A percentile compares a stretch with the other conserved stretches of the same genome.
These are phyloP conservation scores for Didymella arachidicola DNA, from an alignment of 2,329 filamentous ascomycete species.

Conservation along the genomic window DNA sequence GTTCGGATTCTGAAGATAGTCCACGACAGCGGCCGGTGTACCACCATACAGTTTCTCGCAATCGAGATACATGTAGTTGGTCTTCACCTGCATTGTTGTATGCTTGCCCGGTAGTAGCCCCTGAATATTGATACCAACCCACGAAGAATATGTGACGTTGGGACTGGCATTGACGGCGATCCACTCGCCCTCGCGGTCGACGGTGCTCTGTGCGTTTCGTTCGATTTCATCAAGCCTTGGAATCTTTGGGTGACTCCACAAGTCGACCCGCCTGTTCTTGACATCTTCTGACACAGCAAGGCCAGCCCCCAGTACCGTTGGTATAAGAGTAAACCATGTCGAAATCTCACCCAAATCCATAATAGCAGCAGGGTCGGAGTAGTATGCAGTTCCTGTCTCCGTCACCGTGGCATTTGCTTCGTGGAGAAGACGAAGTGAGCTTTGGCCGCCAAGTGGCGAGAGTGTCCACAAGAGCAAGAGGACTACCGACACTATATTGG, in stretches of 20 bases:
- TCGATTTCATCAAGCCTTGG: slow-evolving; percentile 1
- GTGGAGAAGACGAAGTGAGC: slow-evolving; percentile 10
- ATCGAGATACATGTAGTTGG: slow-evolving; percentile 3
- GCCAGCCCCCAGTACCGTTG: slow-evolving; percentile 9
- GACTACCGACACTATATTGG: background rate
- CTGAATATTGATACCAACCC: slow-evolving; percentile 13
- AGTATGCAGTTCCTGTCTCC: background rate
- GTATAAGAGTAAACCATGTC: background rate
- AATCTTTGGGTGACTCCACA: slow-evolving; percentile 21
- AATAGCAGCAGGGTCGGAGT: slow-evolving; percentile 1
- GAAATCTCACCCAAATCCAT: background rate
- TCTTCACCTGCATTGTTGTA: background rate
- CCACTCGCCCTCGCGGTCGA: background rate
- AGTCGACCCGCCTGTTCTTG: slow-evolving; percentile 6
- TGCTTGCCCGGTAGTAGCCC: background rate
- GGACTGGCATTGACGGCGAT: background rate
- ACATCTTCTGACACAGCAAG: slow-evolving; percentile 2
- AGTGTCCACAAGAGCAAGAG: slow-evolving; percentile 11
- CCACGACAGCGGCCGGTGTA: background rate
- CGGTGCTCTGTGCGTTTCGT: too few species aligned
- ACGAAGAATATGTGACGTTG: slow-evolving; percentile 8
- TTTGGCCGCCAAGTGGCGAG: slow-evolving; percentile 17
- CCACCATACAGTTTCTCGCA: background rate
- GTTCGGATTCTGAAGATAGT: too few species aligned
- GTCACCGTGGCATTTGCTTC: slow-evolving; percentile 3